Base-by-base conservation (phyloP, 2,329 filamentous ascomycete genomes). In the Exophiala phaeomuriformis region DNA sequence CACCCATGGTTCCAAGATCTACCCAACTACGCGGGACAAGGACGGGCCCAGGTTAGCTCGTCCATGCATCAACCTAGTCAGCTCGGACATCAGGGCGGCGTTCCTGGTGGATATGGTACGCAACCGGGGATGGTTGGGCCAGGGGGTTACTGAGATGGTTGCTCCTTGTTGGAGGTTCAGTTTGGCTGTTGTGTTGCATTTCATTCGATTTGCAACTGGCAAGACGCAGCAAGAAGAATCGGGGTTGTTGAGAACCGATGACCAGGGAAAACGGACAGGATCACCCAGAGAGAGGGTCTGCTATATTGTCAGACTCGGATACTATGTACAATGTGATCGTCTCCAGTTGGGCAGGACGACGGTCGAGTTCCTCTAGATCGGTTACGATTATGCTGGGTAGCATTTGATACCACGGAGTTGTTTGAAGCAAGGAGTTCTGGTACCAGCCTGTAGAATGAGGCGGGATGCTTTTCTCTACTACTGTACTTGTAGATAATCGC, bases 1-100 rank as follows among this genome's bases (percentile, higher is more conserved):
- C 93, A 98, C 68, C 88, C 86, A 0, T 98, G 93, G 93, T 98
- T 98, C 74, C 81, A 82, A 63, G 79, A 81, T 61, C 72, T 82
- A 65, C 73, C 57, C 27, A 56, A 59, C 42, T 61, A 59, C 39
- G 53, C 47, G n/a, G 57, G 52, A 42, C 54, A 57, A 36, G 54
- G 53, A 9, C 37, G 58, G 27, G 31, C 51, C 9, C 56, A 59
- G 10, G 56, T 57, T 27, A 47, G 54, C 39, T 51, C 48, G n/a
- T 47, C 51, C 12, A 49, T 62, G 46, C 58, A 54, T 27, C 58
- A 62, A 35, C 53, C 53, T 12, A 43, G 41, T 36, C 57, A 56
- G 36, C 30, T 59, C 19, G 51, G 51, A 27, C 51, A 56, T 43
- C 57, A 59, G 44, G 53, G 51, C 28, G 53, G 50, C 31, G 53